Percentiles rank a stretch among this genome's conserved stretches.
Conservation (phyloP, 495 filamentous ascomycete genomes). For the Cudoniella acicularis region DNA sequence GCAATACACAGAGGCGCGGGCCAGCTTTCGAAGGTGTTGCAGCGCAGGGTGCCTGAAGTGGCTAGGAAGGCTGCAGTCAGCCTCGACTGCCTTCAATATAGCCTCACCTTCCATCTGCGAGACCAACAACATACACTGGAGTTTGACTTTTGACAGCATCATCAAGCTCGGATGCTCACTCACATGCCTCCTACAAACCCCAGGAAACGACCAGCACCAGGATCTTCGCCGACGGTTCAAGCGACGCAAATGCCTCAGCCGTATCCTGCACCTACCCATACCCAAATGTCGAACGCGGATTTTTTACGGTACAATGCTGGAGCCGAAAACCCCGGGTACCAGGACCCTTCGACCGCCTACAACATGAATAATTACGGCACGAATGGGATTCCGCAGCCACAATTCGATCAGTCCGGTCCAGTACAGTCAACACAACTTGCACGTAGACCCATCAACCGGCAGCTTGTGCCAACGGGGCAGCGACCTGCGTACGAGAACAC, state of each 20-base stretch:
- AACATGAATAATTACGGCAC: slow-evolving; percentile 27
- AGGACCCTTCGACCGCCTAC: slow-evolving; percentile 28
- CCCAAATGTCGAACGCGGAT: slow-evolving; percentile 48
- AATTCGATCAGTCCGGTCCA: slow-evolving; percentile 32
- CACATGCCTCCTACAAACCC: slow-evolving; percentile 42
- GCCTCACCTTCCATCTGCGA: neutral
- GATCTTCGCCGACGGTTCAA: slow-evolving; percentile 47
- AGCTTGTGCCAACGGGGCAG: slow-evolving; percentile 47
- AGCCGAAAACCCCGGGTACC: slow-evolving; percentile 31
- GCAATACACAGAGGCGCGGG: neutral
- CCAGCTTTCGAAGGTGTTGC: neutral
- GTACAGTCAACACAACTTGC: slow-evolving; percentile 61
- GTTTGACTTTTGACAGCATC: slow-evolving; percentile 14
- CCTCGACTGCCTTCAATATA: slow-evolving; percentile 16
- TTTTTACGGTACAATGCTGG: slow-evolving; percentile 53
- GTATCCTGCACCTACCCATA: slow-evolving; percentile 34
- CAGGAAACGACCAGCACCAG: slow-evolving; percentile 74
- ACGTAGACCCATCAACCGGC: slow-evolving; percentile 59
- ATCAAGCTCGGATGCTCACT: slow-evolving; percentile 10
- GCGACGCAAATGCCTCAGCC: slow-evolving; percentile 15
- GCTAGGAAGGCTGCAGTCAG: slow-evolving; percentile 26
- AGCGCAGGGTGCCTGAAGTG: slow-evolving; percentile 9
- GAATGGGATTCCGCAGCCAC: slow-evolving; percentile 36
- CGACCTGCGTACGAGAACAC: slow-evolving; percentile 41
- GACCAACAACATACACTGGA: slow-evolving; percentile 2